Percentiles rank a stretch among this genome's conserved stretches.
phyloP scores from a whole-genome alignment of 257 asterid species.

The Solanum boliviense region DNA sequence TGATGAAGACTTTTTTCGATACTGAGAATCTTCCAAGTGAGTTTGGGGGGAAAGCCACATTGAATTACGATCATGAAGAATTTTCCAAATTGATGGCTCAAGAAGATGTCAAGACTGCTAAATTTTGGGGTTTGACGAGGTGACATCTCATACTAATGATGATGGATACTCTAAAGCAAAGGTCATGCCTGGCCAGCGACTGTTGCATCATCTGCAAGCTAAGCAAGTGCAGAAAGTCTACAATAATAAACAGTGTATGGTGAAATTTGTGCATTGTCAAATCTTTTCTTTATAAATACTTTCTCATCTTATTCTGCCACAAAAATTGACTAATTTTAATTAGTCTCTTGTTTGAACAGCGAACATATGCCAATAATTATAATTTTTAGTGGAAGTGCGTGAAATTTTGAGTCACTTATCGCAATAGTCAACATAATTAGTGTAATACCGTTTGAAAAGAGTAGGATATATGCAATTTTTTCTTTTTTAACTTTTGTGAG shows the following conservation, averaged over 20 bases:
- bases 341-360: no score
- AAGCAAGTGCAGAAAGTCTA: background rate
- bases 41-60: constrained; percentile 73
- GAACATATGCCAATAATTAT: no score
- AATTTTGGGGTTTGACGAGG: constrained; percentile 46
- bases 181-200: constrained; percentile 7
- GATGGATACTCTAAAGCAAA: background rate
- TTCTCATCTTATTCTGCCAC: no score
- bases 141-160: background rate
- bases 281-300: background rate
- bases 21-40: constrained; percentile 70
- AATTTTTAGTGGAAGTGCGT: no score
- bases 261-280: background rate
- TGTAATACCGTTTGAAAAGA: no score
- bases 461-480: no score
- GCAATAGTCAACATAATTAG: no score
- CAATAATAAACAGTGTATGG: background rate
- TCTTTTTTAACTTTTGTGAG: no score
- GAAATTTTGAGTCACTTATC: no score
- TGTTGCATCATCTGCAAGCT: constrained; percentile 28
- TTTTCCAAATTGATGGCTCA: constrained; percentile 65
- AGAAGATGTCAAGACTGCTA: constrained; percentile 63
- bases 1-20: constrained; percentile 61
- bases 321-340: no score
- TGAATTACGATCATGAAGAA: constrained; percentile 63